These are phyloP conservation scores for Barnettozyma botsteinii DNA, from an alignment of 805 yeast genomes.

Conservation along the genomic window DNA sequence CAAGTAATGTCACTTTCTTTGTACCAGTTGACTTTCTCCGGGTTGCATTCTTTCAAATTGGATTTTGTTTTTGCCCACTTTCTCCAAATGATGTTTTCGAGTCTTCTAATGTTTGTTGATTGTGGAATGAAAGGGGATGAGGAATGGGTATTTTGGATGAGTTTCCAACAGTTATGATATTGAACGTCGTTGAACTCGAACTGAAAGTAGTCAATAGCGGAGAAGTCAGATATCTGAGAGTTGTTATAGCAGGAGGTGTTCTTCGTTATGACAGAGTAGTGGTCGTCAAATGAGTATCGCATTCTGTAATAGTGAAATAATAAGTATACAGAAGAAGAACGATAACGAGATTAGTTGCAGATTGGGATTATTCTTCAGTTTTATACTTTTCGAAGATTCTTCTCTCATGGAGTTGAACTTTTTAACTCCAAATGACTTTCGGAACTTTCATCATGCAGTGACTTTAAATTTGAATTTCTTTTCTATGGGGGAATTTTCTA, in stretches of 20 bases:
- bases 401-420: background rate
- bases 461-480: background rate
- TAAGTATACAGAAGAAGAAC: no score
- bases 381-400: no score
- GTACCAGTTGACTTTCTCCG: slow-evolving; percentile 86
- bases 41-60: slow-evolving; percentile 56
- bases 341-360: no score
- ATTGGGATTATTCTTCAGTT: no score
- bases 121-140: slow-evolving; percentile 27
- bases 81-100: slow-evolving; percentile 88
- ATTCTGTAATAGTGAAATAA: no score
- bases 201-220: slow-evolving; percentile 38
- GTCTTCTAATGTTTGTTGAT: slow-evolving; percentile 37
- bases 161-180: slow-evolving; percentile 38
- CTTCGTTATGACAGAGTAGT: slow-evolving; percentile 17
- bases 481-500: background rate
- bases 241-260: slow-evolving; percentile 10
- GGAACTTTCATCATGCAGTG: background rate
- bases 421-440: background rate
- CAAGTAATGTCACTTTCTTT: slow-evolving; percentile 94
- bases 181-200: slow-evolving; percentile 31
- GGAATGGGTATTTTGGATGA: slow-evolving; percentile 28
- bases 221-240: slow-evolving; percentile 9
- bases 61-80: slow-evolving; percentile 86
- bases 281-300: slow-evolving; percentile 25